Evolutionary conservation across 495 filamentous ascomycete species (phyloP), one percentile per base, ranked within the genome.

Genomic region (Penicillium paradoxum): DNA sequence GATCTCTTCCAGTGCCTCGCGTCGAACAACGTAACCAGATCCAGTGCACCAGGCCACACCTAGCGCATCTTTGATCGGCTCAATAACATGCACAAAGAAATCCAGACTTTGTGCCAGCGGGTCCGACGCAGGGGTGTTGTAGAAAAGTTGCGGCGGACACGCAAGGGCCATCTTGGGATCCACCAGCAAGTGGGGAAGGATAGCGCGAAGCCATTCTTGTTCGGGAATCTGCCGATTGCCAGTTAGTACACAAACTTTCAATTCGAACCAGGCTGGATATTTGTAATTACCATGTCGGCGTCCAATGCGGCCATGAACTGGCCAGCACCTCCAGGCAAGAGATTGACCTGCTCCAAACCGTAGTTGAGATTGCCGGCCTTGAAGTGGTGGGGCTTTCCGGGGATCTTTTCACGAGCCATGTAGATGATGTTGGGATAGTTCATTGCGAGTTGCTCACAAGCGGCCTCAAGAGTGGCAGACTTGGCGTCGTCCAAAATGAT

Each of bases 331-430:
- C 73, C 73, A 0, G 64, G 58, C 21, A 79, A 47, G 1, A 32
- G 50, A 0, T 55, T 57, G 14, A 67, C 60, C 29, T 73, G 63
- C 5, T 71, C 67, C 6, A 79, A 59, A 27, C 73, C 78, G 50
- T 71, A 72, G 52, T 75, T 77, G 18, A 83, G 64, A 45, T 82
- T 83, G 36, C 79, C 79, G 5, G 77, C 76, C 63, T 83, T 83
- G 66, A 76, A 81, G 56, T 78, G 69, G 54, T 79, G 72, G 0
- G 74, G 75, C 14, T 71, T 68, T 27, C 73, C 75, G 2, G 70
- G 70, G 14, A 67, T 66, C 52, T 79, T 79, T 43, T 66, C 61
- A 39, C 79, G 70, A 2, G 75, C 65, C 57, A 73, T 69, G 50
- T 81, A 81, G 55, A 66, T 67, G 8, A 81, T 17, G 40, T 77